Evolutionary conservation across 176 grass and related monocot species (phyloP), one percentile per base, ranked within the genome.

Genomic region (Chrysopogon serrulatus): DNA sequence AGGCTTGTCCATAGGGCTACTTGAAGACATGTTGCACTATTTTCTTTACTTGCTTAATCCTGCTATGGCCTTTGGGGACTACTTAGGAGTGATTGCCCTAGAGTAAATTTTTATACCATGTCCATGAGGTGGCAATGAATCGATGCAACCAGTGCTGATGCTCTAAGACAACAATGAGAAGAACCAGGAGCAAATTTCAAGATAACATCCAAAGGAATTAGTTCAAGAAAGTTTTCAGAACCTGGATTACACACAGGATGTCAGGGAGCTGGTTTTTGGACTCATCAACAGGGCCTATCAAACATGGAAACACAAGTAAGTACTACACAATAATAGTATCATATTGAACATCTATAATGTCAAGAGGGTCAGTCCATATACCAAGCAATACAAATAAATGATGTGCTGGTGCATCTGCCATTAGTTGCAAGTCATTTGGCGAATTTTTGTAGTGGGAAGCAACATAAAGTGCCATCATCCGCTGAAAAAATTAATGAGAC

Each of bases 381-480:
- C 96, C 96, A 69, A 98, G 96, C 89, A 98, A 92, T 70, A 98
- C 93, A 85, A 98, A 98, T 33, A 98, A 76, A 86, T 92, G 96
- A 80, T 98, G 96, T 30, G 96, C 94, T 31, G 96, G 93, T 21
- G 96, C 96, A 90, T 98, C 96, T 33, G 96, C 93, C 96, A 98
- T 98, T 87, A 98, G 72, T 88, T 98, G 96, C 77, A 98, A 89
- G 79, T 98, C 96, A 98, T 95, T 95, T 23, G 96, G 96, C 60
- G 96, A 98, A 87, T 95, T 98, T 90, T 98, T 98, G 80, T 98
- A 98, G 47, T 98, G 96, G 49, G 96, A 98, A 83, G 96, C 93
- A 88, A 98, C 91, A 88, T 98, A 98, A 85, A 98, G 93, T 72
- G 96, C 82, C 96, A 98, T 98, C 96, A 98, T 98, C 71, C 96